Evolutionary conservation across 805 yeast species (phyloP).

Genomic region (Sugiyamaella mastotermitis): DNA sequence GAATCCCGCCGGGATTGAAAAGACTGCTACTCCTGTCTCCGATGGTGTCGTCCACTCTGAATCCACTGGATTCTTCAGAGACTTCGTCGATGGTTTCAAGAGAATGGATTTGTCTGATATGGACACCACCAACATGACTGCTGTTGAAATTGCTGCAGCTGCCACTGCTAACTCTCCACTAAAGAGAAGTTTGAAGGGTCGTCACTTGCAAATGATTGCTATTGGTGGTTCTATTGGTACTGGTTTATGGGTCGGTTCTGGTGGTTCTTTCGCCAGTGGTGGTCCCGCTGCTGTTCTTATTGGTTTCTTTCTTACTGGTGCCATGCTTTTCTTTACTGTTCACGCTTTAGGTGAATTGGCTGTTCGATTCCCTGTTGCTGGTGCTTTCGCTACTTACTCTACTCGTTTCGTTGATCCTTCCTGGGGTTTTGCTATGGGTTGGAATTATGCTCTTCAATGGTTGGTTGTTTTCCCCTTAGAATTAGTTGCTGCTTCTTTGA

Average conservation of each 20-base stretch:
- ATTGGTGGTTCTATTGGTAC: constrained; percentile 85
- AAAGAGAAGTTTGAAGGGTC: constrained; percentile 35
- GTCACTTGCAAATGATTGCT: constrained; percentile 55
- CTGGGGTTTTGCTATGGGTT: constrained; percentile 61
- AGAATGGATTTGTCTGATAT: constrained; percentile 36
- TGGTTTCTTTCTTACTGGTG: constrained; percentile 55
- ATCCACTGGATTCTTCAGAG: neutral
- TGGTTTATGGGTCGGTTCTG: constrained; percentile 53
- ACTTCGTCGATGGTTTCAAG: constrained; percentile 40
- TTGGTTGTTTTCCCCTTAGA: constrained; percentile 58
- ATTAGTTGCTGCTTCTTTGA: constrained; percentile 51
- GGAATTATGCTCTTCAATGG: constrained; percentile 62
- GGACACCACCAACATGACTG: constrained; percentile 25
- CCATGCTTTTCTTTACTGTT: constrained; percentile 59
- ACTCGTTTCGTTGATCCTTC: constrained; percentile 55
- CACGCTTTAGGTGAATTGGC: constrained; percentile 66
- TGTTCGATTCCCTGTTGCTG: constrained; percentile 53
- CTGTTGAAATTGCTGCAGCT: constrained; percentile 32
- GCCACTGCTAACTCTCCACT: constrained; percentile 52
- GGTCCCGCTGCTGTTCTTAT: constrained; percentile 55
- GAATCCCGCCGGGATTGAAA: constrained; percentile 4
- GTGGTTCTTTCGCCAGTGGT: constrained; percentile 40
- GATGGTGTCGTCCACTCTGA: constrained; percentile 1
- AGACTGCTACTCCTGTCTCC: neutral
- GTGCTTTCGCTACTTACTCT: constrained; percentile 52